Evolutionary conservation across 352 stramenopile species (phyloP), one percentile per base, ranked within the genome.

Genomic region (Phytophthora melonis): DNA sequence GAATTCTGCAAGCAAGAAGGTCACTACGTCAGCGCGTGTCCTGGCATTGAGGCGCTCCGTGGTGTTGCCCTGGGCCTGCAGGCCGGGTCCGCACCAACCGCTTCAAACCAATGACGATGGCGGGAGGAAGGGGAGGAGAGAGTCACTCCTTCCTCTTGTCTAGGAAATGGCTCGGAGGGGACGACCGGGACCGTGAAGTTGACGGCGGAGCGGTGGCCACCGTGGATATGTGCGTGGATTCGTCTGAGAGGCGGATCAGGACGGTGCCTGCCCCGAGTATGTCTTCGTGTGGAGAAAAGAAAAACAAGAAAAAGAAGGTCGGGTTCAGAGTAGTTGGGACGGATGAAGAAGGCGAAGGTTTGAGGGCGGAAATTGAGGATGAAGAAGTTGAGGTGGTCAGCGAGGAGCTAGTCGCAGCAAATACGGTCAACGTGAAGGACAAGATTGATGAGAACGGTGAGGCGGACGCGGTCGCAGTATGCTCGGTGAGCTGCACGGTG

Each of bases 111-210:
- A 25, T 53, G 45, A 27, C 18, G 45, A 8, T 18, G 45, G 45
- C 45, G 45, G 45, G 45, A 53, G 45, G 45, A 53, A 53, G 45
- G 45, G 45, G 45, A 53, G 45, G 45, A 53, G 6, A 23, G 45
- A 53, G 18, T 53, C 45, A 53, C 45, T 53, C 45, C 18, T 53
- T 53, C 45, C n/a, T 53, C 45, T 27, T 53, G 45, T 53, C 45
- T 53, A 53, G 16, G 14, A 18, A 25, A 14, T 53, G 45, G 7
- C 45, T 53, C 45, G 45, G 7, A 7, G 5, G n/a, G 45, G n/a
- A 18, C 11, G 45, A 25, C 10, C 45, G 4, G 5, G 45, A 25
- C 6, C 45, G 45, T 53, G 45, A 23, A 14, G n/a, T 9, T 21
- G 45, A 25, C 6, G 14, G 14, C 8, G 45, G 45, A 14, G 27